Base-by-base conservation (phyloP, 2,329 filamentous ascomycete species). In the Fusarium sp. region DNA sequence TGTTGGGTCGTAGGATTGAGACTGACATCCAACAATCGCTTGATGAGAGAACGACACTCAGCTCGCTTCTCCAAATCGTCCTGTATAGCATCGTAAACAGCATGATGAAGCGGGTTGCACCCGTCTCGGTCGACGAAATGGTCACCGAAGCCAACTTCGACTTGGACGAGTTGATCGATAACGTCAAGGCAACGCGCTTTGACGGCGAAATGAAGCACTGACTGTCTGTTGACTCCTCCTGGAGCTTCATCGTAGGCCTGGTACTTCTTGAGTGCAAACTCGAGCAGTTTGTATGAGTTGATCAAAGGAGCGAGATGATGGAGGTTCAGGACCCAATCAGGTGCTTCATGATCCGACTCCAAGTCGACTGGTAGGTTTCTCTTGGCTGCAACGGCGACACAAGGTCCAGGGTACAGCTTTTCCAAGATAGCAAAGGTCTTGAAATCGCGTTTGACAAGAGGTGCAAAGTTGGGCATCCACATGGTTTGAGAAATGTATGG, bases 191-290 rank as follows among this genome's bases (percentile, higher is more conserved):
- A 63, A 14, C 36, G 34, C 4, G 60, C 60, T 8, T 33, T 31
- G 36, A 57, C 28, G 4, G 61, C 61, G 34, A 63, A 19, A 17
- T 63, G 59, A 9, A 57, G 21, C 19, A 64, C 38, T 6, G 61
- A 63, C 15, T 17, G 31, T n/a, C n/a, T 36, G 9, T 34, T 33
- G 22, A 15, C 10, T 15, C 55, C 49, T 11, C 38, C 55, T 11
- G 47, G 38, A n/a, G 13, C 7, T 13, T 57, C 55, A 14, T 36
- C 21, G 3, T 7, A 10, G 9, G 14, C 15, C 19, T 31, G 31
- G 31, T 31, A 34, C 2, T 2, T 19, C 15, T 15, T 4, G 14
- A 26, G 8, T 7, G 55, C 55, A 7, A n/a, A 17, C 11, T 11
- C 19, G 22, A 54, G n/a, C 7, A 40, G 39, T 6, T 9, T 2